phyloP scores from a whole-genome alignment of 2,329 filamentous ascomycete genomes.

The Aspergillus fructus region DNA sequence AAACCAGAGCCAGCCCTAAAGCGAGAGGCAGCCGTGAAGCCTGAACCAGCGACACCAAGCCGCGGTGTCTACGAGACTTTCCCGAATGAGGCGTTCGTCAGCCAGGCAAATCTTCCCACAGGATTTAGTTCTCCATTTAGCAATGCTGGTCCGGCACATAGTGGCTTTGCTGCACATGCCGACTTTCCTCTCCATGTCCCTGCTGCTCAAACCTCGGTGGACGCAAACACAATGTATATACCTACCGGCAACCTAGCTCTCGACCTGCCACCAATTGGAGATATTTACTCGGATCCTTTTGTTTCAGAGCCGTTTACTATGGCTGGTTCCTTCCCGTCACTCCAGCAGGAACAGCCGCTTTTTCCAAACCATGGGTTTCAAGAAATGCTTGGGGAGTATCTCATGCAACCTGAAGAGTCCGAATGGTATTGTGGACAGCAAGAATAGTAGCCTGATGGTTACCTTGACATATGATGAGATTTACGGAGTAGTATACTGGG shows the following conservation, averaged over 20 bases:
- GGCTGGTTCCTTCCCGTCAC: neutral
- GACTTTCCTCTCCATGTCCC: neutral
- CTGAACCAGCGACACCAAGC: neutral
- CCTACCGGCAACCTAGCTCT: neutral
- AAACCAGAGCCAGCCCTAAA: neutral
- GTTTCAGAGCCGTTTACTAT: neutral
- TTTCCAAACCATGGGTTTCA: neutral
- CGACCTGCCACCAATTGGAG: neutral
- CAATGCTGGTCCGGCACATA: neutral
- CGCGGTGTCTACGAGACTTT: no score
- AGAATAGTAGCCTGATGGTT: neutral
- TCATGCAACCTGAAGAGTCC: neutral
- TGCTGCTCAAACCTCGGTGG: neutral
- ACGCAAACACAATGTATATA: neutral
- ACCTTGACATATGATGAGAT: neutral
- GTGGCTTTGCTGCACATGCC: neutral
- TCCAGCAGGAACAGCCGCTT: neutral
- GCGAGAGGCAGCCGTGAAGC: neutral
- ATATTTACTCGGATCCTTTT: neutral
- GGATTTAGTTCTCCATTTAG: neutral
- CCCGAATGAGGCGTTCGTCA: neutral
- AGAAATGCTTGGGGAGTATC: neutral
- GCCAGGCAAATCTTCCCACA: neutral
- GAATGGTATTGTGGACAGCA: neutral
- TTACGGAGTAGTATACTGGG: neutral